A percentile compares a stretch with the other conserved stretches of the same genome.
Evolutionary conservation across 2,329 filamentous ascomycete genomes (phyloP).

Genomic region (Mycosphaerelloides madeirae): DNA sequence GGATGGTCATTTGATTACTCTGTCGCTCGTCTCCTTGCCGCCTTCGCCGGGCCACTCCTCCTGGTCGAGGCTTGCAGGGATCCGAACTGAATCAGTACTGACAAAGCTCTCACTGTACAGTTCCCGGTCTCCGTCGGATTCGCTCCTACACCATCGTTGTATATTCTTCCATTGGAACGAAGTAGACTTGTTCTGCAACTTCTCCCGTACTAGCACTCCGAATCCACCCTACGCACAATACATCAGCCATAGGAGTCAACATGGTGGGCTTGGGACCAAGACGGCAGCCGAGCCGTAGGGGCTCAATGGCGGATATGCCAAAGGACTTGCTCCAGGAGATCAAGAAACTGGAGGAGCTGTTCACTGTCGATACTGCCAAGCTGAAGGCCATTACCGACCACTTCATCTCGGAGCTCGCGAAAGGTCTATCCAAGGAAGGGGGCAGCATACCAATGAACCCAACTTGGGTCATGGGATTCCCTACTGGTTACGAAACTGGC

Average conservation of each 20-base stretch:
- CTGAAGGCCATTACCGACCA: conserved; percentile 87
- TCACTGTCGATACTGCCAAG: conserved; percentile 71
- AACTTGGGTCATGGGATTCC: conserved; percentile 90
- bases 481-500: conserved; percentile 79
- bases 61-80: neutral
- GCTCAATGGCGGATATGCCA: conserved; percentile 86
- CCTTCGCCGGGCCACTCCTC: too few relatives aligned
- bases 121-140: too few relatives aligned
- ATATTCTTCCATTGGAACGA: too few relatives aligned
- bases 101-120: conserved; percentile 4
- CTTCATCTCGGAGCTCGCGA: conserved; percentile 81
- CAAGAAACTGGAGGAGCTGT: conserved; percentile 74
- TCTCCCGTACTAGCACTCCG: too few relatives aligned
- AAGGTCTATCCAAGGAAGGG: conserved; percentile 82
- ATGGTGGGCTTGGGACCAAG: conserved; percentile 64
- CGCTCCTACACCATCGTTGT: too few relatives aligned
- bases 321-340: conserved; percentile 79
- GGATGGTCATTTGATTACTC: too few relatives aligned
- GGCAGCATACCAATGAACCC: conserved; percentile 98
- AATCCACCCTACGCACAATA: too few relatives aligned
- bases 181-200: too few relatives aligned
- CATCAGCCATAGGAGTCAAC: conserved; percentile 26
- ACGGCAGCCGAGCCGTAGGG: conserved; percentile 65
- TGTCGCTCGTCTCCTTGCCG: too few relatives aligned
- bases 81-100: conserved; percentile 2